Conservation (phyloP, 495 filamentous ascomycete genomes). For the Penicillium waksmanii region DNA sequence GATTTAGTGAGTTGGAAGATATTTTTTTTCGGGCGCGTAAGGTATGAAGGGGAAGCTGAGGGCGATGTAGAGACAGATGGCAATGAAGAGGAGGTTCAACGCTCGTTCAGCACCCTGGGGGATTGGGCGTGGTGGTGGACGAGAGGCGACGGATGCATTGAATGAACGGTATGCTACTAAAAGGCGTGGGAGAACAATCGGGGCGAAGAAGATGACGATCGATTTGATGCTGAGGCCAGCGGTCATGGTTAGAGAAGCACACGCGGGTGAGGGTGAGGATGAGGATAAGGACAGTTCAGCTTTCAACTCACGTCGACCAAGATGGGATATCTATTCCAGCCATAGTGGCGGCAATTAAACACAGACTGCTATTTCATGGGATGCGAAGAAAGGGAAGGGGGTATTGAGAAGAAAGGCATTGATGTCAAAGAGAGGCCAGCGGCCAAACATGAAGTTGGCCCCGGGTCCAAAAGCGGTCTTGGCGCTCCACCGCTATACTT, state of each 20-base stretch:
- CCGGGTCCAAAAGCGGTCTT: neutral
- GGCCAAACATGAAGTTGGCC: neutral
- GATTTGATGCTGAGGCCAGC: conserved; percentile 65
- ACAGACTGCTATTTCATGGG: neutral
- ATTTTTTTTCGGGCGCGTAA: conserved; percentile 60
- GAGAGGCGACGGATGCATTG: conserved; percentile 58
- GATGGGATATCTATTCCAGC: conserved; percentile 14
- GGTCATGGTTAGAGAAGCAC: conserved; percentile 15
- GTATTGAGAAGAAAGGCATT: neutral
- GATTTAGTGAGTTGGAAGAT: conserved; percentile 78
- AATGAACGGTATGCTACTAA: conserved; percentile 70
- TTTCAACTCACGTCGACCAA: conserved; percentile 41
- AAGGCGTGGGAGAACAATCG: conserved; percentile 75
- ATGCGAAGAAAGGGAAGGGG: neutral
- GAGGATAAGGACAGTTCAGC: neutral
- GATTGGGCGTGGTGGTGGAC: conserved; percentile 57
- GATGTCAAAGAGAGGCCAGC: neutral
- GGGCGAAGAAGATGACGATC: conserved; percentile 82
- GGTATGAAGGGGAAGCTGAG: conserved; percentile 73
- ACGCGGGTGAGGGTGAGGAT: neutral
- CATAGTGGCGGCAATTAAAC: neutral
- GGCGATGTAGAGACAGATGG: conserved; percentile 59
- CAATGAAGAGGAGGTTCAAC: conserved; percentile 63
- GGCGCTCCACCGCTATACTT: no score
- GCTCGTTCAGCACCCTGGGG: conserved; percentile 49